Evolutionary conservation across 106 monocot genomes (phyloP).

Genomic region (Dioscorea alata): DNA sequence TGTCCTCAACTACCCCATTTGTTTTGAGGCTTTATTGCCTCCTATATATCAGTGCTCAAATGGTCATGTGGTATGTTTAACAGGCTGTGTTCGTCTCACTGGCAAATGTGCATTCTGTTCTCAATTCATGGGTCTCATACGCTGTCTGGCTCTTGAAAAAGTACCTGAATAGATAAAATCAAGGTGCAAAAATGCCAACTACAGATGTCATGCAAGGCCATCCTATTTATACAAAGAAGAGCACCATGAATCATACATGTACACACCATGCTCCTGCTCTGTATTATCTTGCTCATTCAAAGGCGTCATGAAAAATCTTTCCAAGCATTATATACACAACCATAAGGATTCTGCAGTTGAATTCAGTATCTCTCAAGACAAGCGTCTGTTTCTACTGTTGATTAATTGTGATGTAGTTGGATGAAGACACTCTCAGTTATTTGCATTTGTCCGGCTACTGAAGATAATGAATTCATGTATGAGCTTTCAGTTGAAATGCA

Average conservation of each 20-base stretch:
- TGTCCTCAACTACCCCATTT: slow-evolving; percentile 73
- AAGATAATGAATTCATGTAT: slow-evolving; percentile 18
- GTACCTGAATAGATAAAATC: slow-evolving; percentile 58
- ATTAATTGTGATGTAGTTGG: slow-evolving; percentile 4
- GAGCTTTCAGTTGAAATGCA: slow-evolving; percentile 19
- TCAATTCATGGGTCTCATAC: slow-evolving; percentile 17
- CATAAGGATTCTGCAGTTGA: slow-evolving; percentile 15
- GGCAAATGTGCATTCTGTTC: slow-evolving; percentile 70
- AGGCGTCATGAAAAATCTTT: slow-evolving; percentile 25
- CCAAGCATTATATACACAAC: slow-evolving; percentile 21
- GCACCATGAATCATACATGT: slow-evolving; percentile 51
- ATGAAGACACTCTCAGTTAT: slow-evolving; percentile 31
- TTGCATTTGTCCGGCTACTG: slow-evolving; percentile 11
- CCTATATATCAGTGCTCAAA: slow-evolving; percentile 80
- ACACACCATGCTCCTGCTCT: slow-evolving; percentile 53
- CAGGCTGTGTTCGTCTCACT: slow-evolving; percentile 44
- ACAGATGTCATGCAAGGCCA: slow-evolving; percentile 41
- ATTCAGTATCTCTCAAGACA: slow-evolving; percentile 23
- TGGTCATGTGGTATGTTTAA: slow-evolving; percentile 68
- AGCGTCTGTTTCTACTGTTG: slow-evolving; percentile 43
- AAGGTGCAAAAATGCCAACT: slow-evolving; percentile 32
- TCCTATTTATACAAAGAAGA: slow-evolving; percentile 18
- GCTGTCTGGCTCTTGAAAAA: slow-evolving; percentile 69
- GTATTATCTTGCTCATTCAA: slow-evolving; percentile 34
- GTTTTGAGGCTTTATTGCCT: slow-evolving; percentile 52